Evolutionary conservation across 2,329 filamentous ascomycete genomes (phyloP).

Genomic region (Domatiomyces catenatus): DNA sequence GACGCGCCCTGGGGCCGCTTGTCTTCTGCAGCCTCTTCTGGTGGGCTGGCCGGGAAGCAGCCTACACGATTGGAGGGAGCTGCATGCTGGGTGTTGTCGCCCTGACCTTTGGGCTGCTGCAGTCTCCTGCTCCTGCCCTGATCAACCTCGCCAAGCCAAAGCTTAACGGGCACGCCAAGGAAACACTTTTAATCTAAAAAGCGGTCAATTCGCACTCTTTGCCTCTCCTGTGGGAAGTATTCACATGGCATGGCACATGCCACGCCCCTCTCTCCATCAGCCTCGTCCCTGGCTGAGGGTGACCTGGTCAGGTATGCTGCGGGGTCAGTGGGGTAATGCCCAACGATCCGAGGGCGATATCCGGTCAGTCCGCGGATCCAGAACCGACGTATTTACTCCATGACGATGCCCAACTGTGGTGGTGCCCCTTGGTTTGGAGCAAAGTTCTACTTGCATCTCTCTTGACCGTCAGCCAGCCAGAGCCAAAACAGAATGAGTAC

Average conservation of each 20-base stretch:
- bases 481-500: neutral
- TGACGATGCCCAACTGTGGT: too few species aligned
- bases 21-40: conserved; percentile 93
- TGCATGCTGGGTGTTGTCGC: conserved; percentile 63
- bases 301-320: too few species aligned
- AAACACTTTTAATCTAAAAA: neutral
- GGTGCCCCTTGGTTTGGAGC: neutral
- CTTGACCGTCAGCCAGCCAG: neutral
- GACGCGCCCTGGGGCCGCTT: conserved; percentile 70
- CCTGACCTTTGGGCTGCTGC: conserved; percentile 56
- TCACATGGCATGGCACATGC: too few species aligned
- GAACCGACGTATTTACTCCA: neutral
- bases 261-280: too few species aligned
- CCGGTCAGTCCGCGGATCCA: too few species aligned
- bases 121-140: conserved; percentile 35
- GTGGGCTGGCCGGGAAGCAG: conserved; percentile 84
- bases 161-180: neutral
- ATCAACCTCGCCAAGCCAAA: neutral
- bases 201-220: too few species aligned
- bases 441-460: neutral
- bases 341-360: too few species aligned
- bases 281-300: too few species aligned
- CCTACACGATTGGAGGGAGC: conserved; percentile 64
- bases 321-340: too few species aligned
- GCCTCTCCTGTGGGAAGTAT: too few species aligned